Evolutionary conservation across 2,329 filamentous ascomycete genomes (phyloP), one percentile per base, ranked within the genome.

Genomic region (Exophiala bonariae): DNA sequence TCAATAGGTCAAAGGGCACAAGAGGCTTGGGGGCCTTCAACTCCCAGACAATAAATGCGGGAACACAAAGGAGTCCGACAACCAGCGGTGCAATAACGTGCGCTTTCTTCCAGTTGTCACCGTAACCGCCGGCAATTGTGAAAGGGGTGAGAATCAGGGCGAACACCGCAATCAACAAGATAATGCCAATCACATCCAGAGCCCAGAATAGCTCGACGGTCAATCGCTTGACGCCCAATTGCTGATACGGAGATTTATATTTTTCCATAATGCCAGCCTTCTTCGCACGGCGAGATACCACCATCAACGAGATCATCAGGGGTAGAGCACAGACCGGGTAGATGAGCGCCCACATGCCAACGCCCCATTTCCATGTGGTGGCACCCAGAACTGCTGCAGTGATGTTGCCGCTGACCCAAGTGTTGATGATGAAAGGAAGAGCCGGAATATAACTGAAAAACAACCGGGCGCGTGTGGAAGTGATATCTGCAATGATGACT

Each of bases 391-490:
- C 77, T 0, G 76, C 71, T 0, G 63, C 60, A 0, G 78, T 74
- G 40, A 85, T 66, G 51, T 79, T 75, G 16, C 81, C 82, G 50
- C 78, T 79, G 11, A 84, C 72, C 81, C 81, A 85, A 0, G 81
- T 81, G 58, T 84, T 85, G 62, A 81, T 70, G 35, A 83, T 59
- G 57, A 81, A 83, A 0, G 81, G 81, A 3, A 75, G 61, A 0
- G 78, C 77, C 0, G 80, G 80, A n/a, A 85, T 67, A 59, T 83
- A 86, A 38, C 78, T 82, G 69, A 84, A 85, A 56, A 86, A 69
- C 7, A 86, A 69, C 59, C 83, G 80, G 9, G 79, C 73, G 11
- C 81, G 76, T 5, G 80, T 77, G 1, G 82, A 85, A 2, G 82
- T 83, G 19, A 82, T 73, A 55, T 86, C 83, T 35, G 75, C 82